phyloP scores from a whole-genome alignment of 805 yeast genomes.

The Spathaspora gorwiae region DNA sequence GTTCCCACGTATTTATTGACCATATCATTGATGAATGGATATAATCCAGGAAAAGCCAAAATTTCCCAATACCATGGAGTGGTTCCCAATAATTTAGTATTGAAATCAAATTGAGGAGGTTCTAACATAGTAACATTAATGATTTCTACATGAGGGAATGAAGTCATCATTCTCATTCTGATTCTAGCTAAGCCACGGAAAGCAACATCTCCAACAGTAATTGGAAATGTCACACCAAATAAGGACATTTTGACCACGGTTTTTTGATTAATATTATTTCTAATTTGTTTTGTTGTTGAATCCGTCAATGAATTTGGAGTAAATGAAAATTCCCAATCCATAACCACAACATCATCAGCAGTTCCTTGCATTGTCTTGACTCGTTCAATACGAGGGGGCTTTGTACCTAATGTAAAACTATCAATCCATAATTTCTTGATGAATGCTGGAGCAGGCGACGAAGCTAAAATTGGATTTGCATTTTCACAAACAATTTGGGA shows the following conservation, averaged over 20 bases:
- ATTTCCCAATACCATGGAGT: slow-evolving; percentile 83
- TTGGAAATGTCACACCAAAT: slow-evolving; percentile 81
- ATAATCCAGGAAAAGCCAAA: slow-evolving; percentile 81
- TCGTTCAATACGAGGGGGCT: slow-evolving; percentile 88
- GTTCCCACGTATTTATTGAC: slow-evolving; percentile 85
- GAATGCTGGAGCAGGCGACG: slow-evolving; percentile 75
- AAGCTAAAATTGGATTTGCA: slow-evolving; percentile 78
- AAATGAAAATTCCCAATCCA: slow-evolving; percentile 95
- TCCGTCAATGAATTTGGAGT: slow-evolving; percentile 89
- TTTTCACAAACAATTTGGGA: slow-evolving; percentile 82
- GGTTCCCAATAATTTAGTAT: slow-evolving; percentile 70
- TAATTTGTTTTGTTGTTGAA: slow-evolving; percentile 77
- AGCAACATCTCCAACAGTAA: slow-evolving; percentile 74
- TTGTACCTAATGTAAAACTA: slow-evolving; percentile 87
- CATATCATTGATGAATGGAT: slow-evolving; percentile 78
- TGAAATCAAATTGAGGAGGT: slow-evolving; percentile 85
- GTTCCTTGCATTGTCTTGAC: slow-evolving; percentile 90
- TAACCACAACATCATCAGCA: slow-evolving; percentile 87
- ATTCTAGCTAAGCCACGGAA: slow-evolving; percentile 73
- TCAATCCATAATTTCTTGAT: slow-evolving; percentile 81
- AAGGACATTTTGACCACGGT: slow-evolving; percentile 70
- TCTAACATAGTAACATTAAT: slow-evolving; percentile 80
- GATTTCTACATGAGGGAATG: slow-evolving; percentile 92
- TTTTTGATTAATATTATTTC: slow-evolving; percentile 78
- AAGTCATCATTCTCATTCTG: slow-evolving; percentile 81